These are phyloP conservation scores for Arthrobotrys pseudoclavata DNA, from an alignment of 2,329 filamentous ascomycete genomes.

Conservation along the genomic window DNA sequence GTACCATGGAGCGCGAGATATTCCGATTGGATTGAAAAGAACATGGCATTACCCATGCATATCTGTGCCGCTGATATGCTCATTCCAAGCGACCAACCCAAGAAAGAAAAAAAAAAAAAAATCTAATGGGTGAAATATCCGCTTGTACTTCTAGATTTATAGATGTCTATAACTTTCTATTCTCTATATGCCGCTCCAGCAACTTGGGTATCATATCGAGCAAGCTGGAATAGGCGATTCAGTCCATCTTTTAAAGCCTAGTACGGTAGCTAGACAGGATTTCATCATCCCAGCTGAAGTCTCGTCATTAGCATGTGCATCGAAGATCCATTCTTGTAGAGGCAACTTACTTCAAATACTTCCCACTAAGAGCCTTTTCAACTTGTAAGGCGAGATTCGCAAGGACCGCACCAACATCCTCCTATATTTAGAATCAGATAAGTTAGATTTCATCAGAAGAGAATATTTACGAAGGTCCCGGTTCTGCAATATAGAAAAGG, in stretches of 20 bases:
- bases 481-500: not conserved
- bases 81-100: not conserved
- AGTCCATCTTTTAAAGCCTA: not conserved
- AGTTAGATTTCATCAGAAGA: not conserved
- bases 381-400: constrained; percentile 34
- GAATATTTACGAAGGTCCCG: not conserved
- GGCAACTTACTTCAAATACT: constrained; percentile 41
- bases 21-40: constrained; percentile 17
- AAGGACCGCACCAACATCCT: constrained; percentile 32
- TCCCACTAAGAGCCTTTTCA: constrained; percentile 31
- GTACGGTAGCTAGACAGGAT: constrained; percentile 15
- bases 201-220: constrained; percentile 9
- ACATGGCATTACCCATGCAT: not conserved
- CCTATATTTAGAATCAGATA: constrained; percentile 18
- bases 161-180: constrained; percentile 5
- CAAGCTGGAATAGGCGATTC: not conserved
- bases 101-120: not conserved
- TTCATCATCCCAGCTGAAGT: constrained; percentile 38
- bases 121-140: not conserved
- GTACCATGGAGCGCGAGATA: constrained; percentile 8
- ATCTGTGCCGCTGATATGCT: not conserved
- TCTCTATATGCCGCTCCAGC: not conserved
- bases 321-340: not conserved
- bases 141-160: not conserved
- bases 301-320: not conserved